These are phyloP conservation scores for Nicotiana paniculata DNA, from an alignment of 257 asterid genomes.

Conservation along the genomic window DNA sequence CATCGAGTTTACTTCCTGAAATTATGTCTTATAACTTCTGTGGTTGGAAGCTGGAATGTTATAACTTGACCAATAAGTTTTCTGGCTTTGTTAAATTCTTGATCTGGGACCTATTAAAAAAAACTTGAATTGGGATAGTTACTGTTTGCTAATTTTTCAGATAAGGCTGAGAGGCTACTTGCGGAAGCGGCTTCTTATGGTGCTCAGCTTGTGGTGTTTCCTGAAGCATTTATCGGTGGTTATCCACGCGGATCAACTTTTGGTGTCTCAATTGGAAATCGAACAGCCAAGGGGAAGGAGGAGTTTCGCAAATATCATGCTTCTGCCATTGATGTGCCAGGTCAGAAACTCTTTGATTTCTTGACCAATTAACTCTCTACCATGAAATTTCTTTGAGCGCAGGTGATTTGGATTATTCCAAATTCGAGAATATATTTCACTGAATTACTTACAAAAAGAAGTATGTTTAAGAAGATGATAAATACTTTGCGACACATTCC, in stretches of 20 bases:
- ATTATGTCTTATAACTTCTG: background rate
- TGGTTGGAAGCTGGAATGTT: background rate
- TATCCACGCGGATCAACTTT: conserved; percentile 92
- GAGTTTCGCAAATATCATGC: conserved; percentile 85
- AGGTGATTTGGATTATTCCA: background rate
- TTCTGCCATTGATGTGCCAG: conserved; percentile 93
- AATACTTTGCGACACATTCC: background rate
- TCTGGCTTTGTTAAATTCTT: background rate
- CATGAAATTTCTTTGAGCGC: background rate
- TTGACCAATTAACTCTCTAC: background rate
- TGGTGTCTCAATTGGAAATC: conserved; percentile 84
- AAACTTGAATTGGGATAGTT: background rate
- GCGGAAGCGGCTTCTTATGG: conserved; percentile 95
- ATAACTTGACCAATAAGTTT: background rate
- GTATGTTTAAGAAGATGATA: background rate
- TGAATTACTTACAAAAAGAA: background rate
- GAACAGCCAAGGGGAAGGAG: conserved; percentile 86
- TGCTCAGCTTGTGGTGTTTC: conserved; percentile 87
- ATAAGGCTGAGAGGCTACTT: conserved; percentile 88
- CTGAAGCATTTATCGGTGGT: conserved; percentile 97
- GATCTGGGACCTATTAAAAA: background rate
- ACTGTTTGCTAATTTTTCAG: conserved; percentile 22
- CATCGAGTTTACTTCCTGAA: background rate
- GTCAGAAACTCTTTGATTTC: conserved; percentile 29
- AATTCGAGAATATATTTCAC: background rate